Conservation (phyloP, 1,284 basidiomycete genomes). For the Ustilago trichophora region DNA sequence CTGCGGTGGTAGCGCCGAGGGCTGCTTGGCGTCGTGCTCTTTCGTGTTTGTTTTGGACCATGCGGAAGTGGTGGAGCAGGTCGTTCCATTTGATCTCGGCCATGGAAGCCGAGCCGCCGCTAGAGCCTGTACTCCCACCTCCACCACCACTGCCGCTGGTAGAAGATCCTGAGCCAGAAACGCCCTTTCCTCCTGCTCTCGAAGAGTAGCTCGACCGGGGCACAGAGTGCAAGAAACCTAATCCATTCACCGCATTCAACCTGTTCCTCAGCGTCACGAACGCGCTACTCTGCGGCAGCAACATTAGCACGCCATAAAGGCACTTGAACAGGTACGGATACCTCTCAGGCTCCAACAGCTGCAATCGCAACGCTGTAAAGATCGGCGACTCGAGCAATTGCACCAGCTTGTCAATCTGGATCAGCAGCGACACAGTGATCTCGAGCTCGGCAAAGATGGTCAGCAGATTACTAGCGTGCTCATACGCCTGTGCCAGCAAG, state of each 20-base stretch:
- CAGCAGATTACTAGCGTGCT: conserved; percentile 96
- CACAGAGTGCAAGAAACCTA: conserved; percentile 88
- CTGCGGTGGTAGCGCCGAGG: conserved; percentile 6
- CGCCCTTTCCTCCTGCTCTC: conserved; percentile 4
- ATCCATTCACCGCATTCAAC: conserved; percentile 90
- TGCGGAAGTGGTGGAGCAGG: conserved; percentile 59
- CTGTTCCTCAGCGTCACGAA: conserved; percentile 95
- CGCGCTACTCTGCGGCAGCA: conserved; percentile 94
- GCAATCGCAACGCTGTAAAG: conserved; percentile 95
- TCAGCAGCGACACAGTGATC: conserved; percentile 90
- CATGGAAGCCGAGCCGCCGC: conserved; percentile 17
- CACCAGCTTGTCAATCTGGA: conserved; percentile 97
- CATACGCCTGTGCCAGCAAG: conserved; percentile 94
- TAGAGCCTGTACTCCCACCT: background rate
- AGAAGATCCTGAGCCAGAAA: too few species aligned
- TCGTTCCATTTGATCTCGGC: conserved; percentile 62
- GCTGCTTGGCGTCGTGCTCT: conserved; percentile 38
- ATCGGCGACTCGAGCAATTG: conserved; percentile 98
- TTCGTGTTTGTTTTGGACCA: conserved; percentile 62
- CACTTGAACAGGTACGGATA: conserved; percentile 97
- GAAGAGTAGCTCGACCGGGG: conserved; percentile 70
- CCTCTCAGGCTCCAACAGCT: conserved; percentile 94
- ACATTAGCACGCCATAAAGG: conserved; percentile 95
- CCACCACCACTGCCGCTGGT: conserved; percentile 11
- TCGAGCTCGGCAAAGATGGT: conserved; percentile 93